Evolutionary conservation across 139 green algal species (phyloP).

Genomic region (Tetratostichococcus sp.): DNA sequence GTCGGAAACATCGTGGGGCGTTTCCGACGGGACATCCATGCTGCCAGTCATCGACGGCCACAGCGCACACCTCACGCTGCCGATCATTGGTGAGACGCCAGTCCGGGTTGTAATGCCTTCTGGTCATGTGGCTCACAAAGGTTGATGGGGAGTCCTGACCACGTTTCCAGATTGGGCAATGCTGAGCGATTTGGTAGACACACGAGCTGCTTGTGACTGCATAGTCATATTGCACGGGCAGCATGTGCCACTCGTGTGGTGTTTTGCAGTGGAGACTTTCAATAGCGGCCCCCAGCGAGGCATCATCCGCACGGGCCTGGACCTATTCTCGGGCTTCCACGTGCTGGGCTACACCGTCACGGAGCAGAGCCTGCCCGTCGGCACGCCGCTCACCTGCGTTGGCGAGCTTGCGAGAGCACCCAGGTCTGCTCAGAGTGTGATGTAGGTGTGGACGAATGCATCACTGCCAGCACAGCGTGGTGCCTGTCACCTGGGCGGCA

Average conservation of each 20-base stretch:
- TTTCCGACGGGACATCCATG: background rate
- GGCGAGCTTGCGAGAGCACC: slow-evolving; percentile 16
- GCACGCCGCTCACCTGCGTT: slow-evolving; percentile 24
- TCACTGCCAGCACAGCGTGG: too few species aligned
- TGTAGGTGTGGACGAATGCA: too few species aligned
- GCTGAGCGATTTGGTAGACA: too few species aligned
- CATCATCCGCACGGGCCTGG: background rate
- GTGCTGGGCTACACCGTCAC: slow-evolving; percentile 24
- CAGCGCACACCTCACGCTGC: background rate
- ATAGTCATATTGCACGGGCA: too few species aligned
- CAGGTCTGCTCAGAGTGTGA: too few species aligned
- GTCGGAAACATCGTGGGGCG: background rate
- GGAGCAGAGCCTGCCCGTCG: slow-evolving; percentile 29
- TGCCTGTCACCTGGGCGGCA: too few species aligned
- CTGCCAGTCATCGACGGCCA: background rate
- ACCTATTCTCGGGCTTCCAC: background rate
- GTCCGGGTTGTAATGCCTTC: background rate
- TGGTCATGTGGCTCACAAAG: too few species aligned
- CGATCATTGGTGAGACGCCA: background rate
- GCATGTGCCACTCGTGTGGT: too few species aligned
- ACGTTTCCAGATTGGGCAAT: too few species aligned
- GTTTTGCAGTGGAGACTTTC: background rate
- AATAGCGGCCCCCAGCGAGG: background rate
- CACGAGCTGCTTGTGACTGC: too few species aligned
- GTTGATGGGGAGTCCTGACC: too few species aligned